These are phyloP conservation scores for Malassezia psittaci DNA, from an alignment of 1,284 basidiomycete species.

Conservation along the genomic window DNA sequence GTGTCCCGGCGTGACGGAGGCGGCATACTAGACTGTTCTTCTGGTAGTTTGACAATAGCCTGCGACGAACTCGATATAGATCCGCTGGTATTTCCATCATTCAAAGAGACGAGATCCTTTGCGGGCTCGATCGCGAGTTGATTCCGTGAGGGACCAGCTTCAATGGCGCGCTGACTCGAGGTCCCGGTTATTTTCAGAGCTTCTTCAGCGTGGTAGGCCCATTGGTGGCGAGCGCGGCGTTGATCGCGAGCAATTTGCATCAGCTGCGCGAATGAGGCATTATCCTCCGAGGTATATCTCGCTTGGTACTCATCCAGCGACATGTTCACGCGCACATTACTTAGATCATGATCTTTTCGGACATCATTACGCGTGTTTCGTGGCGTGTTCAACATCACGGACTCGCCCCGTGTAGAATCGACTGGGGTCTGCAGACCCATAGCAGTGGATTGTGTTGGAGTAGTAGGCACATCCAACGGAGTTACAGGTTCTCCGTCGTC, in stretches of 20 bases:
- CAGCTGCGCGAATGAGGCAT: constrained; percentile 38
- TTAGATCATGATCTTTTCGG: background rate
- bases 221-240: constrained; percentile 25
- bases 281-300: constrained; percentile 42
- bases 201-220: constrained; percentile 23
- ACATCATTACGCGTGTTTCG: background rate
- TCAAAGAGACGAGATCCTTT: too few species aligned
- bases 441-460: background rate
- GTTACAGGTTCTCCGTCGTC: constrained; percentile 1
- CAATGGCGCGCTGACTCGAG: background rate
- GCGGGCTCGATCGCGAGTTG: background rate
- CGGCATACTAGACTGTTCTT: constrained; percentile 4
- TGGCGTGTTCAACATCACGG: background rate
- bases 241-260: constrained; percentile 26
- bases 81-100: background rate
- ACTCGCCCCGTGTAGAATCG: constrained; percentile 5
- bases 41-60: background rate
- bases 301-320: constrained; percentile 32
- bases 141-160: background rate
- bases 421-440: constrained; percentile 3
- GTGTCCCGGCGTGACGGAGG: background rate
- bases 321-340: constrained; percentile 13
- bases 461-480: constrained; percentile 4
- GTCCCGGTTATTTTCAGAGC: too few species aligned
- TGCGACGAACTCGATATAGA: background rate